Evolutionary conservation across 2,329 filamentous ascomycete genomes (phyloP), one percentile per base, ranked within the genome.

Genomic region (Alternaria gansuensis): DNA sequence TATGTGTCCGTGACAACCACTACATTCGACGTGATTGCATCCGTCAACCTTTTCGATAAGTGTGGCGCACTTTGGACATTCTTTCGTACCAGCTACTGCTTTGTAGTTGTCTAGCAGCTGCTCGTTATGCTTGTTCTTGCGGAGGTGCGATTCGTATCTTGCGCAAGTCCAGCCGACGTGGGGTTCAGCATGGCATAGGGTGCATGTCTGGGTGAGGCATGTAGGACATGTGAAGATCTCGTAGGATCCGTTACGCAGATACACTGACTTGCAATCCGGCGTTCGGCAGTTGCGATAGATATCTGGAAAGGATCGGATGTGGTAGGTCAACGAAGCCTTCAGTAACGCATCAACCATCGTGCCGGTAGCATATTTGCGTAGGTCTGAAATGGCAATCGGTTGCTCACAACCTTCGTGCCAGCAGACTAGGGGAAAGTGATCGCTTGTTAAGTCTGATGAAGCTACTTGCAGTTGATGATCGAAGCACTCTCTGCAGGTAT

Each of bases 1-100:
- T 13, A 69, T 61, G 23, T 66, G 66, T 5, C 14, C 26, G 11
- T 63, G 53, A 36, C 60, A 63, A 2, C 23, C 37, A 26, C 28
- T 41, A 57, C 83, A 84, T 0, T 59, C 64, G 51, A 84, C 79
- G 62, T 84, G 81, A 59, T 83, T 77, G 57, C 82, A 85, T 0
- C 82, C 82, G 0, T 71, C 71, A 0, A 56, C 66, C 69, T 83
- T 83, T 57, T 82, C 76, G 0, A 83, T 77, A 1, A 73, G 51
- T 2, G 75, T 77, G 11, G 63, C 68, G 56, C 82, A 77, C n/a
- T 66, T 67, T 5, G 60, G 67, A 41, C 65, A 73, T 24, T 65
- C 62, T 46, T 70, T 70, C 9, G 63, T 65, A 10, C 60, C 62
- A 26, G 57, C 26, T 10, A 34, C 23, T 17, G 45, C 52, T 53